Conservation (phyloP, 192 early-diverging fungal species). For the Podila clonocystis region DNA sequence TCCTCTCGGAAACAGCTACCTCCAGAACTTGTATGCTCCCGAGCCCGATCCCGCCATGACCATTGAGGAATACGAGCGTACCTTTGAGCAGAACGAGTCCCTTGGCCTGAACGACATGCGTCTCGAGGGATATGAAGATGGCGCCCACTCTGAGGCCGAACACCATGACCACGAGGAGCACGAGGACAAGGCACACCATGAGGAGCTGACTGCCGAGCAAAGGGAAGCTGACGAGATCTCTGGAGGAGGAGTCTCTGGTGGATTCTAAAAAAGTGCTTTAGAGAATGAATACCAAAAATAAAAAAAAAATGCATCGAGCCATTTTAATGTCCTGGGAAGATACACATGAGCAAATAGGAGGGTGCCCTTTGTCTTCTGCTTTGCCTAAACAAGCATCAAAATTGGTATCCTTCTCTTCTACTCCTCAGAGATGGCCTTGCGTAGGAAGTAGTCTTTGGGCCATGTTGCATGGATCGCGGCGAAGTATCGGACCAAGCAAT, state of each 20-base stretch:
- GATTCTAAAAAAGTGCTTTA: conserved; percentile 3
- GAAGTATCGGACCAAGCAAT: too few species aligned
- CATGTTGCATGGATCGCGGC: too few species aligned
- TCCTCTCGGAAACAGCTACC: conserved; percentile 89
- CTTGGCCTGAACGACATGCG: conserved; percentile 92
- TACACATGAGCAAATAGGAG: too few species aligned
- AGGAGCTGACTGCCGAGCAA: conserved; percentile 36
- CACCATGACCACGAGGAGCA: conserved; percentile 4
- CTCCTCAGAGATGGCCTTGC: too few species aligned
- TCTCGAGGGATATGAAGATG: conserved; percentile 71
- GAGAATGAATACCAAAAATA: background rate
- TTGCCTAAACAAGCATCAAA: too few species aligned
- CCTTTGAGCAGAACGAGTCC: conserved; percentile 88
- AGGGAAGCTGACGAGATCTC: conserved; percentile 41
- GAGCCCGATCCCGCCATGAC: conserved; percentile 96
- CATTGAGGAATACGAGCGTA: conserved; percentile 84
- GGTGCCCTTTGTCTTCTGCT: too few species aligned
- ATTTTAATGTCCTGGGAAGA: too few species aligned
- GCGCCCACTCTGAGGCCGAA: conserved; percentile 1
- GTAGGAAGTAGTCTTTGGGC: too few species aligned
- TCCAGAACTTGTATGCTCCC: conserved; percentile 94
- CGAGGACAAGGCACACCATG: conserved; percentile 1
- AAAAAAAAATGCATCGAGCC: too few species aligned
- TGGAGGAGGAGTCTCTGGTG: conserved; percentile 42
- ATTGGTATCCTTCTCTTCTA: too few species aligned